Percentiles rank a stretch among this genome's conserved stretches.
These are phyloP conservation scores for Komagataella mondaviorum DNA, from an alignment of 805 yeast genomes.

Conservation along the genomic window DNA sequence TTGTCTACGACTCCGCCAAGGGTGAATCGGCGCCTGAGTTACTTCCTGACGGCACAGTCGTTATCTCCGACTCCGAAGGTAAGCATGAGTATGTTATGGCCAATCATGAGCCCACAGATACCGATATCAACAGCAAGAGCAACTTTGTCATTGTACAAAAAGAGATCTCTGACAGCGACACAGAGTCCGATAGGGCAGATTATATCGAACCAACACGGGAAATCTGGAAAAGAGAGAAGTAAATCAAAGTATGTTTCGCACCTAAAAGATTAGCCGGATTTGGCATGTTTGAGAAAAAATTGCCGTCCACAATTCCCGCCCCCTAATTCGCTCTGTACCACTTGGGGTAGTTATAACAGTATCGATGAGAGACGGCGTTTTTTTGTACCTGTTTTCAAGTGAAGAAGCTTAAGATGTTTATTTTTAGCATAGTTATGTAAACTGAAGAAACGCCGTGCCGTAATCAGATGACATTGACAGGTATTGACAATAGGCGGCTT, in stretches of 20 bases:
- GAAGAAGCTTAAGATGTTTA: no score
- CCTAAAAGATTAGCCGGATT: not conserved
- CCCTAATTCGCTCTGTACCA: no score
- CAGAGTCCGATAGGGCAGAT: not conserved
- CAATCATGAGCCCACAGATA: not conserved
- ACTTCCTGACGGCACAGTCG: not conserved
- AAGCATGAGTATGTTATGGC: not conserved
- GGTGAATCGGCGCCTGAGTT: not conserved
- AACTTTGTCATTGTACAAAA: not conserved
- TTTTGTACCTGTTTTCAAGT: no score
- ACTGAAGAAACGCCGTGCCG: no score
- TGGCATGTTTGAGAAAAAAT: not conserved
- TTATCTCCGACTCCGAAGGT: not conserved
- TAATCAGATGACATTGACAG: no score
- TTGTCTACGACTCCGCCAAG: constrained; percentile 1
- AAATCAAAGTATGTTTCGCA: not conserved
- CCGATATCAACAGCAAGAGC: not conserved
- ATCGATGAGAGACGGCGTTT: no score
- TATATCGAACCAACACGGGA: not conserved
- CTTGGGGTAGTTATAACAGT: no score
- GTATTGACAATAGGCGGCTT: no score
- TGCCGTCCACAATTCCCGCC: no score
- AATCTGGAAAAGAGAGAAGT: not conserved
- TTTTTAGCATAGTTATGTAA: no score
- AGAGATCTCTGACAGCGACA: not conserved